Conservation (phyloP, 163 green algal genomes). For the Coccomyxa subellipsoidea region DNA sequence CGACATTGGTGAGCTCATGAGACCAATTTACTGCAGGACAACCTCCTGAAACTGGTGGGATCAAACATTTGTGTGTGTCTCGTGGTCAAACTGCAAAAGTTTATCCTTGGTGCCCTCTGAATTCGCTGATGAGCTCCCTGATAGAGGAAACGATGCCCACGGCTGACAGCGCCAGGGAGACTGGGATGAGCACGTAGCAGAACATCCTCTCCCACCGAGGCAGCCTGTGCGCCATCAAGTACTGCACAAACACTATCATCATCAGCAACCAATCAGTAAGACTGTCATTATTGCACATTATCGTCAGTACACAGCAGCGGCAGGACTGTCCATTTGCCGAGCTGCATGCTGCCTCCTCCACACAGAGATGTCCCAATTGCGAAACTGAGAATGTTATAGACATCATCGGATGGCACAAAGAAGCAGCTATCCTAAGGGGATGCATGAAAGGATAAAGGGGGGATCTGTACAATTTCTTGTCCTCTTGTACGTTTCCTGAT, state of each 20-base stretch:
- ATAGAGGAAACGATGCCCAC: conserved; percentile 13
- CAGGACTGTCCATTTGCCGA: neutral
- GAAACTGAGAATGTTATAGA: neutral
- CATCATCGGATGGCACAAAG: neutral
- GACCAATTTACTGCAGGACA: too few relatives aligned
- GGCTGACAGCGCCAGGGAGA: conserved; percentile 10
- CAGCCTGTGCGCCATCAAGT: neutral
- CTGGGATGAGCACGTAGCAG: conserved; percentile 7
- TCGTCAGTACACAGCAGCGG: neutral
- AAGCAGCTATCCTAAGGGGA: neutral
- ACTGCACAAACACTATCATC: neutral
- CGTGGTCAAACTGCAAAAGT: neutral
- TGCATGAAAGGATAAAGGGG: too few relatives aligned
- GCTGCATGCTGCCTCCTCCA: neutral
- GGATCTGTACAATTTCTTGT: too few relatives aligned
- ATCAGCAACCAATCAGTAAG: too few relatives aligned
- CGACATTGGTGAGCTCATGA: too few relatives aligned
- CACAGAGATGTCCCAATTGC: neutral
- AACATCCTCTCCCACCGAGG: conserved; percentile 3
- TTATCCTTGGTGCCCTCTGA: neutral
- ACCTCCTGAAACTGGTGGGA: too few relatives aligned
- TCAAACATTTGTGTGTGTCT: too few relatives aligned
- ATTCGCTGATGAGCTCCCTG: conserved; percentile 5
- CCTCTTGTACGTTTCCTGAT: too few relatives aligned
- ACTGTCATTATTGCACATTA: too few relatives aligned